Evolutionary conservation across 73 alveolate genomes (phyloP), one percentile per base, ranked within the genome.

Genomic region (Blepharisma japonicum): DNA sequence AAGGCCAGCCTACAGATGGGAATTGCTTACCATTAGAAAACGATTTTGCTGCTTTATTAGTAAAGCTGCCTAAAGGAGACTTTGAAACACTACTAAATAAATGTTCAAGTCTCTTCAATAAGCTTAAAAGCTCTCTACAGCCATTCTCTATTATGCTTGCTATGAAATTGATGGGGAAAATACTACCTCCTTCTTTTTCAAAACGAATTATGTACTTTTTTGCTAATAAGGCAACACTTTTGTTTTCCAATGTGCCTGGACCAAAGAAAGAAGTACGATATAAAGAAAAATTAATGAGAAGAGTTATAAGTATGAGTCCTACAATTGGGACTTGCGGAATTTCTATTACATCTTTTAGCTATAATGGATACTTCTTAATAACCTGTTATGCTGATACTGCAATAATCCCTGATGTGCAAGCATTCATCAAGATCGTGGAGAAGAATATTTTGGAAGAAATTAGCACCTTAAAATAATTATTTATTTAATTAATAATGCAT

Each of bases 181-280:
- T 72, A 7, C 48, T 72, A 9, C 82, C 82, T 21, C 21, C 45
- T 18, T 72, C 21, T 47, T 7, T 72, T 2, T 8, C 45, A 32
- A 47, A 47, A 50, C 14, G 4, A 6, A 48, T 72, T 18, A 46
- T 51, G 20, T 46, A 9, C 5, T 72, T 45, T 45, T 77, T 51
- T 20, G 82, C 55, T 1, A 47, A 72, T 38, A 72, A 47, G 25
- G 66, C 82, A 50, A 72, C 77, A 11, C 14, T 72, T 27, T 45
- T 72, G 5, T 72, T 72, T 47, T 45, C 77, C 14, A 72, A 72
- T 72, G 82, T 72, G 18, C 68, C 68, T 7, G 82, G 82, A 18
- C 66, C 66, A 8, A 72, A 55, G 45, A 77, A 50, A 48, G 45
- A 23, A 46, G 21, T 72, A 1, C 1, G n/a, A 18, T 46, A 46